Percentiles rank a stretch among this genome's conserved stretches.
These are phyloP conservation scores for Coemansia sp. DNA, from an alignment of 192 early-diverging fungal species.

Conservation along the genomic window DNA sequence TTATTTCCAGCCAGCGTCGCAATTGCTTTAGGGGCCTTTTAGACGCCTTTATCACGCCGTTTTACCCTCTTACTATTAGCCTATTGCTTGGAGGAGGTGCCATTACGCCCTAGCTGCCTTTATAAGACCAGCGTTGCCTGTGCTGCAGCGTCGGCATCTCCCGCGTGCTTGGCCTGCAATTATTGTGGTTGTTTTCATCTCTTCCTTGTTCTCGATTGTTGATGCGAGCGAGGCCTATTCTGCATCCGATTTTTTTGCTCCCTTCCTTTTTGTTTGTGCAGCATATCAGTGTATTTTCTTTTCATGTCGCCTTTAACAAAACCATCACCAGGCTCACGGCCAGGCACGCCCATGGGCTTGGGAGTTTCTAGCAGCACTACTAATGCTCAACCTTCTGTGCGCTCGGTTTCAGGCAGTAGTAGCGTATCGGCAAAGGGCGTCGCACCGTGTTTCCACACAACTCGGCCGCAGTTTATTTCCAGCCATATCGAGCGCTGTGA, in stretches of 20 bases:
- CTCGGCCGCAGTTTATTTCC: conserved; percentile 51
- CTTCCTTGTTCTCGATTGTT: background rate
- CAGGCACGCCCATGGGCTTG: conserved; percentile 25
- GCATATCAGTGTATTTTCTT: too few species aligned
- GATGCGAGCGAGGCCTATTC: background rate
- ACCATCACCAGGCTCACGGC: conserved; percentile 10
- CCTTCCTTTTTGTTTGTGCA: background rate
- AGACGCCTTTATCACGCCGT: background rate
- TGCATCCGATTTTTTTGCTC: background rate
- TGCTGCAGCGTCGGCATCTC: background rate
- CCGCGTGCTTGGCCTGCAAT: background rate
- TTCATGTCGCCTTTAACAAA: conserved; percentile 31
- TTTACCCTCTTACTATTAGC: too few species aligned
- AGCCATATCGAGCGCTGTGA: conserved; percentile 53
- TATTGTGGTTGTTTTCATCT: background rate
- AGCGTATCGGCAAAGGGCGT: conserved; percentile 28
- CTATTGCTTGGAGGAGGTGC: too few species aligned
- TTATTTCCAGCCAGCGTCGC: background rate
- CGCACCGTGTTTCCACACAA: conserved; percentile 52
- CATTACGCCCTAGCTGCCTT: too few species aligned
- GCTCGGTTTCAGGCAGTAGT: conserved; percentile 47
- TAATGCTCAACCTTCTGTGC: conserved; percentile 12
- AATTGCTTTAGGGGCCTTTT: background rate
- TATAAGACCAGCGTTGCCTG: too few species aligned
- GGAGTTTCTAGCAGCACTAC: conserved; percentile 20